Base-by-base conservation (phyloP, 2,329 filamentous ascomycete species). In the Pyrenophora tritici-repentis region DNA sequence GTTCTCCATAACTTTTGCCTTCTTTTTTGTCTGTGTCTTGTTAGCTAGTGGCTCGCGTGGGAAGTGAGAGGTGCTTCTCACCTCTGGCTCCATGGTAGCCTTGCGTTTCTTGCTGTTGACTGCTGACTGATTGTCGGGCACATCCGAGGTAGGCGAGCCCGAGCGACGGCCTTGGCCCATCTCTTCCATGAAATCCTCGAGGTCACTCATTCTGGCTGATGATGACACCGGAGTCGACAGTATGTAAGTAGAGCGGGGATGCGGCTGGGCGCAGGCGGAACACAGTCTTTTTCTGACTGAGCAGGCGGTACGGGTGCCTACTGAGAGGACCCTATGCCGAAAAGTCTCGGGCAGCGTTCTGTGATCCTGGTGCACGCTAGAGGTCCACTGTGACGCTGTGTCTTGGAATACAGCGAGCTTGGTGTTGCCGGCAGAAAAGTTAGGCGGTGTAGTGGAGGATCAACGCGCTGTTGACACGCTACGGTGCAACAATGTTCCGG, bases 1-100 rank as follows among this genome's bases (percentile, higher is more conserved):
- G 72, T 97, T 97, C 63, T 92, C 69, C 62, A 73, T 58, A 56
- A 66, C 59, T 46, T 68, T 68, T 24, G 61, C 42, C 53, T 72
- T 73, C 47, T 71, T 71, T 37, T 44, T 61, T 9, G 39, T 29
- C 62, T 65, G 40, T 3, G 3, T 22, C 29, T 34, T 44, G 39
- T 55, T 14, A 54, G 53, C 42, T 39, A 38, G 38, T 38, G 42
- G 26, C 69, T 56, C 78, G 76, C 13, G 26, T 29, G 4, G 22
- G n/a, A 36, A n/a, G 47, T 43, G 34, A 2, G 6, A 13, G 22
- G n/a, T 10, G 32, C 2, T 16, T 57, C 62, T 56, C 43, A 69
- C 65, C 32, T 62, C 57, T 1, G 44, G 24, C n/a, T 59, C 55
- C 20, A 57, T 58, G 3, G 39, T 50, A 10, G 53, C 55, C 47